These are phyloP conservation scores for Cyphellophora attinorum DNA, from an alignment of 2,329 filamentous ascomycete genomes.

Conservation along the genomic window DNA sequence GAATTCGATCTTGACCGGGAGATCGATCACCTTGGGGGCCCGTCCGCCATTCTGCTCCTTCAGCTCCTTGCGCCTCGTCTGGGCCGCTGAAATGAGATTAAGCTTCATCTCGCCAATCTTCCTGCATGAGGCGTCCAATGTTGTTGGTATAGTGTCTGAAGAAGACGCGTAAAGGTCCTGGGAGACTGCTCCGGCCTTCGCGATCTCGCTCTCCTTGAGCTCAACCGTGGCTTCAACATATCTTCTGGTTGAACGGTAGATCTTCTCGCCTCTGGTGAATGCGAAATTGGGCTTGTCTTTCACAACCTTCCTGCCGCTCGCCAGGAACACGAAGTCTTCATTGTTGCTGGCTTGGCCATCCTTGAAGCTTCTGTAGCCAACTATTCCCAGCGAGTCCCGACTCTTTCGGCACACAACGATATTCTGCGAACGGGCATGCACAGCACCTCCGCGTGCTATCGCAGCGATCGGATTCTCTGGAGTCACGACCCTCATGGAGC, in stretches of 20 bases:
- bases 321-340: conserved; percentile 8
- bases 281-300: conserved; percentile 2
- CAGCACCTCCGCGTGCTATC: conserved; percentile 12
- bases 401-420: conserved; percentile 5
- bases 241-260: not conserved
- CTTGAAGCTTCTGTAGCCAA: conserved; percentile 9
- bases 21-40: not conserved
- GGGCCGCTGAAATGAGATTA: not conserved
- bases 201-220: not conserved
- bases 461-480: conserved; percentile 10
- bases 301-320: conserved; percentile 1
- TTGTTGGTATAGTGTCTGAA: not conserved
- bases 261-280: not conserved
- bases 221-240: not conserved
- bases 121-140: not conserved
- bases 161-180: not conserved
- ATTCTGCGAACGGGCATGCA: conserved; percentile 3
- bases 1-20: not conserved
- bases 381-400: conserved; percentile 9
- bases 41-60: not conserved
- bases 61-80: not conserved
- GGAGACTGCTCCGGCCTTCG: not conserved
- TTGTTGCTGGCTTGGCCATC: conserved; percentile 5
- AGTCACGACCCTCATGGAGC: not conserved
- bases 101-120: not conserved